A percentile compares a stretch with the other conserved stretches of the same genome.
Evolutionary conservation across 2,329 filamentous ascomycete genomes (phyloP).

Genomic region (Colletotrichum graminicola): DNA sequence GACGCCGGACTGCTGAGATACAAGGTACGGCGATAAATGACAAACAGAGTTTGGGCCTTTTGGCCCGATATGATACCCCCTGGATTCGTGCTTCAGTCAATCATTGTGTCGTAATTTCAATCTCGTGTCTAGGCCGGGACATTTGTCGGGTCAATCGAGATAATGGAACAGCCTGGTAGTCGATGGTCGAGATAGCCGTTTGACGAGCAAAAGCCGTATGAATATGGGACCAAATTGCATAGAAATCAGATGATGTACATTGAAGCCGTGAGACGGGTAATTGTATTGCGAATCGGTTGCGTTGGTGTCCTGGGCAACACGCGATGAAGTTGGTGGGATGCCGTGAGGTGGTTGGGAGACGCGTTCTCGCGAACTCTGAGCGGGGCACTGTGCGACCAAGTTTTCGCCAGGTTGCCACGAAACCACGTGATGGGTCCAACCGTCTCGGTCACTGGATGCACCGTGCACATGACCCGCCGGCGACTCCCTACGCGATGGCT

Average conservation of each 20-base stretch:
- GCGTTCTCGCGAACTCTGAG: slow-evolving; percentile 52
- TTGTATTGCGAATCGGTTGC: slow-evolving; percentile 36
- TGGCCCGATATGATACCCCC: slow-evolving; percentile 25
- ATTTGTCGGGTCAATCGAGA: slow-evolving; percentile 31
- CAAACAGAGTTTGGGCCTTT: slow-evolving; percentile 35
- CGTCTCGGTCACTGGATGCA: neutral
- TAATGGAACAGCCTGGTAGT: slow-evolving; percentile 17
- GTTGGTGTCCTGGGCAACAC: slow-evolving; percentile 48
- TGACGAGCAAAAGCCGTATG: slow-evolving; percentile 36
- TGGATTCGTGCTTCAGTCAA: slow-evolving; percentile 26
- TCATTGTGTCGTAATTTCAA: slow-evolving; percentile 31
- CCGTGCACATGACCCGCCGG: neutral
- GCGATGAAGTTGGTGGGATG: slow-evolving; percentile 49
- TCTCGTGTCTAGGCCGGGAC: slow-evolving; percentile 29
- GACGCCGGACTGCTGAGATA: slow-evolving; percentile 20
- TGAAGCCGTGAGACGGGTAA: slow-evolving; percentile 34
- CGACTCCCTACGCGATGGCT: neutral
- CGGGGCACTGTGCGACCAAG: slow-evolving; percentile 46
- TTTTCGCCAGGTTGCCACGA: slow-evolving; percentile 57
- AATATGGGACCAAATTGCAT: slow-evolving; percentile 34
- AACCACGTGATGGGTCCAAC: slow-evolving; percentile 55
- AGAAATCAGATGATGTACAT: slow-evolving; percentile 43
- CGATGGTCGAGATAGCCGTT: slow-evolving; percentile 20
- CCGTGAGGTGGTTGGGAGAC: slow-evolving; percentile 57
- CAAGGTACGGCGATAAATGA: slow-evolving; percentile 32